Evolutionary conservation across 1,284 basidiomycete species (phyloP).

Genomic region (Coniferiporia weirii): DNA sequence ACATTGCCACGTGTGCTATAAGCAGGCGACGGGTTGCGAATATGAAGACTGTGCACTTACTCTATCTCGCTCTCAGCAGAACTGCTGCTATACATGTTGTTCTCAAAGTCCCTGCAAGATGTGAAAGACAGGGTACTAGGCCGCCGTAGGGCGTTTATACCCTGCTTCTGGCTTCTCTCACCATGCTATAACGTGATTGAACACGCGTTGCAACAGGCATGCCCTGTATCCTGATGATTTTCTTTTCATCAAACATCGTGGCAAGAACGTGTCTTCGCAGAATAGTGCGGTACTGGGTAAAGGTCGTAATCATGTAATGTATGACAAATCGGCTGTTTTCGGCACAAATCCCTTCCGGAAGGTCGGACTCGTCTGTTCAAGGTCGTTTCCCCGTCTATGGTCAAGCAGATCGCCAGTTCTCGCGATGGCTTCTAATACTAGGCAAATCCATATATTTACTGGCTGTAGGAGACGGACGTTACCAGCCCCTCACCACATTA

Average conservation of each 20-base stretch:
- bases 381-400: too few species aligned
- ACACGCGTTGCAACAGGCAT: constrained; percentile 5
- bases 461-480: too few species aligned
- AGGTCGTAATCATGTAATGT: too few species aligned
- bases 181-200: constrained; percentile 7
- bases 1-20: not conserved
- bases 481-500: too few species aligned
- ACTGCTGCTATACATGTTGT: not conserved
- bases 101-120: not conserved
- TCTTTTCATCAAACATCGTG: not conserved
- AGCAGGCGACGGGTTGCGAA: not conserved
- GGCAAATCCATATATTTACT: too few species aligned
- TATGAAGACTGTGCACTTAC: not conserved
- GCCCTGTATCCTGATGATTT: not conserved
- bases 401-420: too few species aligned
- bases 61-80: constrained; percentile 2
- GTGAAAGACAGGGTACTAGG: constrained; percentile 3
- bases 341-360: too few species aligned
- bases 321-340: too few species aligned
- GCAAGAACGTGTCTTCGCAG: too few species aligned
- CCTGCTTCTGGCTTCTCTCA: not conserved
- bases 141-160: constrained; percentile 1
- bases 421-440: too few species aligned
- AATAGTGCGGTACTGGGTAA: too few species aligned
- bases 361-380: too few species aligned